These are phyloP conservation scores for Gaertneriomyces sp. DNA, from an alignment of 192 early-diverging fungal genomes.

Conservation along the genomic window DNA sequence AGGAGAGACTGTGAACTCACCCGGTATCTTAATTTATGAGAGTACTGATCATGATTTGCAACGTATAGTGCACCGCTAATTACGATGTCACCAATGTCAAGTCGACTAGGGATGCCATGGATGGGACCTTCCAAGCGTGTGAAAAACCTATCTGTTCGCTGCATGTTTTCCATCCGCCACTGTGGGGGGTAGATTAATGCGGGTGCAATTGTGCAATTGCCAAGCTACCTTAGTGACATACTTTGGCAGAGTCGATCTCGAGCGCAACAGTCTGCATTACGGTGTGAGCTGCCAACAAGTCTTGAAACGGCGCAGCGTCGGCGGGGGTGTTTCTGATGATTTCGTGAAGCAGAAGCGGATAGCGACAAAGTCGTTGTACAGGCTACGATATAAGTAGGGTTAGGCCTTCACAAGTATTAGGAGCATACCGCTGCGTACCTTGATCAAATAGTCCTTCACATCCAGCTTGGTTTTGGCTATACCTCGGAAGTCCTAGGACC, in stretches of 20 bases:
- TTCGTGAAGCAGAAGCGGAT: conserved; percentile 29
- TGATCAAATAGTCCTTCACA: conserved; percentile 33
- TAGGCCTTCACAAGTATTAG: neutral
- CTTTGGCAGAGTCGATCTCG: conserved; percentile 34
- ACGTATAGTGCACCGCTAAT: conserved; percentile 23
- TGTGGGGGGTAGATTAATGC: neutral
- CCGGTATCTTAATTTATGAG: conserved; percentile 21
- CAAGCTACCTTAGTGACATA: neutral
- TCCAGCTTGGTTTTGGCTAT: conserved; percentile 27
- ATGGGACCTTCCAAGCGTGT: conserved; percentile 15
- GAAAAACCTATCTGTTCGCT: conserved; percentile 33
- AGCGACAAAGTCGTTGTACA: conserved; percentile 33
- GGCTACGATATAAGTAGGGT: conserved; percentile 1
- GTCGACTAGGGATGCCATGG: conserved; percentile 9
- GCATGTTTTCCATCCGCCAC: conserved; percentile 28
- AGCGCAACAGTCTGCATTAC: conserved; percentile 31
- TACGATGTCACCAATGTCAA: conserved; percentile 26
- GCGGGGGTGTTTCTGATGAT: conserved; percentile 23
- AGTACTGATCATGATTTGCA: conserved; percentile 18
- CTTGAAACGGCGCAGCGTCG: neutral
- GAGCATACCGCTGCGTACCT: conserved; percentile 8
- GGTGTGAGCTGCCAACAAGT: conserved; percentile 16
- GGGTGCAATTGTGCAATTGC: neutral
- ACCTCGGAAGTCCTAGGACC: conserved; percentile 17
- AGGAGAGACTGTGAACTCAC: conserved; percentile 13